These are phyloP conservation scores for Prototheca cutis DNA, from an alignment of 163 green algal genomes.

Conservation along the genomic window DNA sequence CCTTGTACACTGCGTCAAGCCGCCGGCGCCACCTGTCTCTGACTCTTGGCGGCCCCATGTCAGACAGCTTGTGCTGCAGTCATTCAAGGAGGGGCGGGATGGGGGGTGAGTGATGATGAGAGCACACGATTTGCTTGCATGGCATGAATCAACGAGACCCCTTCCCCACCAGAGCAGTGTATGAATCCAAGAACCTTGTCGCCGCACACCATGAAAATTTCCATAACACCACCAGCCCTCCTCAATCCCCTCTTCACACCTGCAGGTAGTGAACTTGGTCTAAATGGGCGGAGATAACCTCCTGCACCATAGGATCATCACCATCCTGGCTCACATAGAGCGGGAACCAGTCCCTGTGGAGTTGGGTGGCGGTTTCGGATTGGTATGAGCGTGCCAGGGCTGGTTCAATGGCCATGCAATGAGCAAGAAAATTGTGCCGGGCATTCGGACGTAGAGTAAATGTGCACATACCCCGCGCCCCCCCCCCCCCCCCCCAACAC, in stretches of 20 bases:
- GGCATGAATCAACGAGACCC: no score
- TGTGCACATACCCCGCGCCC: neutral
- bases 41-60: conserved; percentile 48
- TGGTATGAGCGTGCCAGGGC: no score
- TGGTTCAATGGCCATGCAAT: conserved; percentile 20
- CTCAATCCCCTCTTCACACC: neutral
- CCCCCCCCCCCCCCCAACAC: neutral
- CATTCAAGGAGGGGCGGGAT: no score
- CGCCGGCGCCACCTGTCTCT: no score
- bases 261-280: conserved; percentile 1
- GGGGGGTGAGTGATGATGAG: neutral
- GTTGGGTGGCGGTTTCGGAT: conserved; percentile 34
- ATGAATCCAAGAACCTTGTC: neutral
- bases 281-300: neutral
- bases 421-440: neutral
- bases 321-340: conserved; percentile 42
- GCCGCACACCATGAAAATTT: neutral
- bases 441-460: neutral
- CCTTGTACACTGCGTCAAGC: no score
- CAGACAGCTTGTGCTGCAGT: neutral
- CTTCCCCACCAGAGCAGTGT: conserved; percentile 14
- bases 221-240: neutral
- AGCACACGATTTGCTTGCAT: neutral
- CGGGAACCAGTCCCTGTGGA: conserved; percentile 22
- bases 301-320: conserved; percentile 11